A percentile compares a stretch with the other conserved stretches of the same genome.
Conservation (phyloP, 495 filamentous ascomycete genomes). For the Penicillium pancosmium region DNA sequence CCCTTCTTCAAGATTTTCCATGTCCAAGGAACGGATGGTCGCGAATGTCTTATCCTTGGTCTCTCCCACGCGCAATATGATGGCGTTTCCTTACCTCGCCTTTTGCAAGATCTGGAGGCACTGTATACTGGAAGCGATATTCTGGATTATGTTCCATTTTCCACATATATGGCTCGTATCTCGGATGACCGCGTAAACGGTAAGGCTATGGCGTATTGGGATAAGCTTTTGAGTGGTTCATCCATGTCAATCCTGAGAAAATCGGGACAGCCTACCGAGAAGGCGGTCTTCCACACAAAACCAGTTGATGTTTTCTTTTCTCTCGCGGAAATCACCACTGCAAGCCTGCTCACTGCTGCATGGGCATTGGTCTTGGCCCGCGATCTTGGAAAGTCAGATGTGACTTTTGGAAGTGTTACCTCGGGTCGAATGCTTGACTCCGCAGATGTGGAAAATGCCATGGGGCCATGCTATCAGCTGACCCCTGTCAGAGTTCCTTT, state of each 20-base stretch:
- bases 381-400: conserved; percentile 47
- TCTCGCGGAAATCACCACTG: conserved; percentile 54
- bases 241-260: conserved; percentile 48
- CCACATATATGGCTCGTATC: conserved; percentile 46
- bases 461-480: conserved; percentile 47
- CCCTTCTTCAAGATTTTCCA: conserved; percentile 58
- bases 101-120: conserved; percentile 52
- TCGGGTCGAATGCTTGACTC: conserved; percentile 52
- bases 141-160: conserved; percentile 49
- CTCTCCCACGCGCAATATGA: conserved; percentile 73
- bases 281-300: conserved; percentile 42
- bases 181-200: conserved; percentile 17
- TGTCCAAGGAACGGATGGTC: conserved; percentile 39
- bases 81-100: conserved; percentile 61
- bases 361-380: conserved; percentile 64
- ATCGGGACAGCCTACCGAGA: conserved; percentile 38
- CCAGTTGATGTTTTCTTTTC: conserved; percentile 42
- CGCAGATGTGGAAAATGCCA: conserved; percentile 44
- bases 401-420: conserved; percentile 64
- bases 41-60: conserved; percentile 54
- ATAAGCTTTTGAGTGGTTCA: conserved; percentile 53
- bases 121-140: conserved; percentile 43
- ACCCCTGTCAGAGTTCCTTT: conserved; percentile 39
- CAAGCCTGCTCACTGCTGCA: conserved; percentile 59
- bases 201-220: conserved; percentile 49